A percentile compares a stretch with the other conserved stretches of the same genome.
Conservation (phyloP, 1,139 yeast species). For the Pneumocystis canis region DNA sequence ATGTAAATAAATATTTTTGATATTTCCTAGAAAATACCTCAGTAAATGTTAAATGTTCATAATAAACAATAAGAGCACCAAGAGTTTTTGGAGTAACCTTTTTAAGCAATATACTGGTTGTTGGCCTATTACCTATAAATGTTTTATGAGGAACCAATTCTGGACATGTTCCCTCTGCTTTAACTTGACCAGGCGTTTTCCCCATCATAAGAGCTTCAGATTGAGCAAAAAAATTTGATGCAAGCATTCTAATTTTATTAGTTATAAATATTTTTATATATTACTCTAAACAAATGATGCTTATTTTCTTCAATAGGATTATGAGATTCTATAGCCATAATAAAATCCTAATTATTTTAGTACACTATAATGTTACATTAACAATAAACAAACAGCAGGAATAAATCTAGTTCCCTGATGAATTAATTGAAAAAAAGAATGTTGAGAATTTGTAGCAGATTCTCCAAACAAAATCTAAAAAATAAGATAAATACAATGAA, state of each 20-base stretch:
- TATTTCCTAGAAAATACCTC: slow-evolving; percentile 29
- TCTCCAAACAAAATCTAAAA: slow-evolving; percentile 70
- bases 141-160: slow-evolving; percentile 86
- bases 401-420: slow-evolving; percentile 97
- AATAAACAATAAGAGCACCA: slow-evolving; percentile 92
- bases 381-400: slow-evolving; percentile 43
- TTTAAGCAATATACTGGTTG: slow-evolving; percentile 90
- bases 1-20: not conserved
- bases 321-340: slow-evolving; percentile 92
- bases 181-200: slow-evolving; percentile 69
- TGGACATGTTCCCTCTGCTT: slow-evolving; percentile 68
- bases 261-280: not conserved
- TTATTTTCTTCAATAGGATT: slow-evolving; percentile 88
- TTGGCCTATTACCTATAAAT: slow-evolving; percentile 96
- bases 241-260: slow-evolving; percentile 48
- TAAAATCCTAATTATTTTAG: slow-evolving; percentile 36
- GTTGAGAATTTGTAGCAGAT: slow-evolving; percentile 98
- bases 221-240: slow-evolving; percentile 96
- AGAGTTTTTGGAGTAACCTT: slow-evolving; percentile 89
- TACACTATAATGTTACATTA: not conserved
- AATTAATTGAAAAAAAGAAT: slow-evolving; percentile 96
- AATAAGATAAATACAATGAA: not conserved
- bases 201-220: slow-evolving; percentile 97
- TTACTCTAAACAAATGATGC: slow-evolving; percentile 44
- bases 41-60: slow-evolving; percentile 90